Percentiles rank a stretch among this genome's conserved stretches.
Conservation (phyloP, 169 alveolate species). For the Amoebophrya sp. region DNA sequence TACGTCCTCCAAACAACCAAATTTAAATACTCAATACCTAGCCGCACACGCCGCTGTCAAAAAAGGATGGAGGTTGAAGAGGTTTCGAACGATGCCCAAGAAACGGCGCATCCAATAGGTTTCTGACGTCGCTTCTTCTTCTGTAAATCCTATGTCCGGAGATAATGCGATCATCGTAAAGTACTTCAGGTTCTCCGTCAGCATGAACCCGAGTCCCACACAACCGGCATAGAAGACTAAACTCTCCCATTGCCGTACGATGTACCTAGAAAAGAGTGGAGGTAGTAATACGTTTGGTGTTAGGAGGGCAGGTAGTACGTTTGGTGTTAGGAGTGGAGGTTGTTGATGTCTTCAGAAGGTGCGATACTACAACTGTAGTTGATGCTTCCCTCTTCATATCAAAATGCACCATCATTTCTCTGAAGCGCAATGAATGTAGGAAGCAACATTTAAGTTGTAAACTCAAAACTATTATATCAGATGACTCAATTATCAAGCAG, state of each 20-base stretch:
- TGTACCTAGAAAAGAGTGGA: not conserved
- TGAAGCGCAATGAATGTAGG: too few species aligned
- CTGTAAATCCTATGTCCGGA: not conserved
- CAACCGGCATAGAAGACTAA: not conserved
- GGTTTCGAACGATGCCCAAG: not conserved
- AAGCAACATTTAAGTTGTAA: too few species aligned
- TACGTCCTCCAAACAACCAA: not conserved
- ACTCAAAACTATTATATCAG: too few species aligned
- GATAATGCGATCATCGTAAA: not conserved
- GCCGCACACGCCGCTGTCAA: not conserved
- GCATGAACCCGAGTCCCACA: not conserved
- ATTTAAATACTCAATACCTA: not conserved
- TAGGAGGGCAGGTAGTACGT: too few species aligned
- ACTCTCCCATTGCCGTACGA: not conserved
- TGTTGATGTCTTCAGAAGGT: too few species aligned
- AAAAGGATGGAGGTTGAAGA: not conserved
- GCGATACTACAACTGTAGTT: too few species aligned
- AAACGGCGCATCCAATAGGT: slow-evolving; percentile 19
- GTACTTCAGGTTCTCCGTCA: slow-evolving; percentile 3
- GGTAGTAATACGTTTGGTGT: too few species aligned
- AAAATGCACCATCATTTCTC: too few species aligned
- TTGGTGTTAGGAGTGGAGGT: too few species aligned
- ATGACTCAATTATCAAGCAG: too few species aligned
- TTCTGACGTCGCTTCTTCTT: not conserved
- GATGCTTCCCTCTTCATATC: too few species aligned